Conservation (phyloP, 768 basidiomycete species). For the Terana coerulea region DNA sequence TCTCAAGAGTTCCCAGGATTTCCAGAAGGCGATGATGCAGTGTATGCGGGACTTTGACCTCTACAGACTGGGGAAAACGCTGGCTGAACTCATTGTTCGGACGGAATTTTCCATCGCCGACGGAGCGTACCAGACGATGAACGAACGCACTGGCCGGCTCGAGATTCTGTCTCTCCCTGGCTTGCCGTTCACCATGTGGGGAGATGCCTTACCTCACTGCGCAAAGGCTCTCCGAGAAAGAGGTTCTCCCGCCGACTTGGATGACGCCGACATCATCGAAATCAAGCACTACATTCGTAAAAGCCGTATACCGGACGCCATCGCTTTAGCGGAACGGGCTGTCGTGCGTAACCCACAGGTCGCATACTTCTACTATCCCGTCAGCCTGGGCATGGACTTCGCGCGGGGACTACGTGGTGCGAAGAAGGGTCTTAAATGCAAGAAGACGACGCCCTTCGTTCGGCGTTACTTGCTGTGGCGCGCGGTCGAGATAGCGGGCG, state of each 20-base stretch:
- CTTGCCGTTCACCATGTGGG: constrained; percentile 57
- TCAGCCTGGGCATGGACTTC: constrained; percentile 46
- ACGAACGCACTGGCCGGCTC: constrained; percentile 38
- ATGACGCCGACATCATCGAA: constrained; percentile 61
- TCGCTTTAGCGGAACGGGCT: constrained; percentile 41
- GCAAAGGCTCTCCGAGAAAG: constrained; percentile 50
- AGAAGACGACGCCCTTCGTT: constrained; percentile 50
- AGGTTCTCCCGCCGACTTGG: constrained; percentile 39
- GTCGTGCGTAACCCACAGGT: constrained; percentile 53
- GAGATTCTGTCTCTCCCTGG: constrained; percentile 40
- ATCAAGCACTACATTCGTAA: constrained; percentile 53
- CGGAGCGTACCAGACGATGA: constrained; percentile 47
- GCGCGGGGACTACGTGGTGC: constrained; percentile 54
- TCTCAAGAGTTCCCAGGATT: constrained; percentile 37
- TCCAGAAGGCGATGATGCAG: constrained; percentile 51
- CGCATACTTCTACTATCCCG: constrained; percentile 63
- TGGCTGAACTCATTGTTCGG: constrained; percentile 46
- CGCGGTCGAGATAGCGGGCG: constrained; percentile 57
- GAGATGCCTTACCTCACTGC: constrained; percentile 56
- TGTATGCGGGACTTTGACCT: constrained; percentile 46
- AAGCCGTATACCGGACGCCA: constrained; percentile 46
- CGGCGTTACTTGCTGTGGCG: constrained; percentile 55
- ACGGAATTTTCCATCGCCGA: constrained; percentile 62
- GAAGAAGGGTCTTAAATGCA: constrained; percentile 64
- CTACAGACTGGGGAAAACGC: constrained; percentile 44